Evolutionary conservation across 2,329 filamentous ascomycete species (phyloP), one percentile per base, ranked within the genome.

Genomic region (Capronia epimyces): DNA sequence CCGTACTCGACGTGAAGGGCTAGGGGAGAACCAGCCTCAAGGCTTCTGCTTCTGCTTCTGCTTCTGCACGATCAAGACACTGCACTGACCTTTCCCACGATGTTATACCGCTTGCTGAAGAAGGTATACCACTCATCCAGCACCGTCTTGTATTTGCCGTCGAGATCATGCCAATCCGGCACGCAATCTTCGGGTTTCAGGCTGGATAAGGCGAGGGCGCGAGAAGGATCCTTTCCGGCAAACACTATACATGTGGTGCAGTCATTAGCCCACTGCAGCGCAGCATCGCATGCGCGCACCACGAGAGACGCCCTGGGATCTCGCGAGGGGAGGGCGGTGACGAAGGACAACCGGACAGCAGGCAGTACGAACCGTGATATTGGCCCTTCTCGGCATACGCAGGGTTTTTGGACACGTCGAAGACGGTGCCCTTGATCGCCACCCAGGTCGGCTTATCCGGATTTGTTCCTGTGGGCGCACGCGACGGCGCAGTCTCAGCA

Each of bases 61-160:
- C 37, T 45, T 50, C 9, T 52, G 49, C 31, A 31, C 21, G n/a
- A 32, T 25, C 21, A 42, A 41, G 25, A 18, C 21, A 20, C 34
- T 37, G 21, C 29, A 60, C 58, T 58, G 51, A 74, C 70, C 62
- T 71, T 72, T 37, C 72, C 72, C 34, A 74, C 71, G 46, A 97
- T 80, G 63, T 95, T 97, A 73, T 98, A 98, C 51, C 93, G 79
- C 75, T 97, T 98, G 60, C 86, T 88, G 71, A 98, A 98, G 72
- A 95, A 98, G 1, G 86, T 95, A 57, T 85, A 82, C 93, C 93
- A 98, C 68, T 98, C 93, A 47, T 91, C 79, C 55, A 98, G 73
- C 2, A 86, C 84, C 21, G 80, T 81, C 74, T 93, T 88, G 68
- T 96, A 84, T 70, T 93, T 89, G 18, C 95, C 89, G 12, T 77